Evolutionary conservation across 192 early-diverging fungal species (phyloP), one percentile per base, ranked within the genome.

Genomic region (Rhizophagus clarus): DNA sequence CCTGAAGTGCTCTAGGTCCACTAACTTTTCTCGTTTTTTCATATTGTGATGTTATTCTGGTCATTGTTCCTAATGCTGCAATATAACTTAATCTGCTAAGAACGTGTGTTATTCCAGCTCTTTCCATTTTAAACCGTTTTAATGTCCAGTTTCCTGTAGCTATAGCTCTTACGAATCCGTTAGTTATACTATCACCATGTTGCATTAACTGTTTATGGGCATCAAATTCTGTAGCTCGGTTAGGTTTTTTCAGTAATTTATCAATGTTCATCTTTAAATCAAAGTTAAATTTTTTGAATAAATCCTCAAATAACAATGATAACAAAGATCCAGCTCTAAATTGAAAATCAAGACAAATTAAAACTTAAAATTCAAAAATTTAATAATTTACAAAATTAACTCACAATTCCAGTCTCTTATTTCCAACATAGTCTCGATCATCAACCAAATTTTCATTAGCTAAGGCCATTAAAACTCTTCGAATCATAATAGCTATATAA

Each of bases 101-200:
- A 4, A 98, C 96, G 69, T 99, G 98, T 10, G 97, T 99, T 62
- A 99, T 95, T 45, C 98, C 98, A 14, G 96, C 95, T 15, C 96
- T 90, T 82, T 99, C 98, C 97, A 99, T 98, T 85, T 96, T 98
- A 90, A 99, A 99, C 82, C 98, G 97, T 87, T 97, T 97, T 72
- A 99, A 89, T 70, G 91, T 93, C 98, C 98, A 99, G 82, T 99
- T 99, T 31, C 98, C 98, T 8, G 98, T 95, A 4, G 95, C 96
- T 75, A 99, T 99, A 69, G 96, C 91, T 4, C 96, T 88, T 37
- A 95, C 93, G 56, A 99, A 92, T 3, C 96, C 96, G 62, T 95
- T 91, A 0, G 97, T 97, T 83, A 99, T 98, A 72, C 91, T 84
- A 80, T 94, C 93, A 76, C 91, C 90, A 71, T 94, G 93, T 76